Conservation (phyloP, 1,284 basidiomycete species). For the Rhodotorula sp. region DNA sequence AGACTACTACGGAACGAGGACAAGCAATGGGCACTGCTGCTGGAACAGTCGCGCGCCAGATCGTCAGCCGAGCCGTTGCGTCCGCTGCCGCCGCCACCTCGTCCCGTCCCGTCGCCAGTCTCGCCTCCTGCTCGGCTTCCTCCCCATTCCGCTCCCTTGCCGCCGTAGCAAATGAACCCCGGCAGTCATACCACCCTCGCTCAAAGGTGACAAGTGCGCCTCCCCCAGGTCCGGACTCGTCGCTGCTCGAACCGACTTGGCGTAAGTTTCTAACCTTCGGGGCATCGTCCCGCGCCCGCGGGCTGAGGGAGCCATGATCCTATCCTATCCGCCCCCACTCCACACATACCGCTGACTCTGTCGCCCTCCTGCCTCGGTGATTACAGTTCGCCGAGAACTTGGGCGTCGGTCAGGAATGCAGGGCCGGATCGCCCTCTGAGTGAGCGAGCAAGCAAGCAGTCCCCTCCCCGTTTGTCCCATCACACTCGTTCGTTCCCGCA, state of each 20-base stretch:
- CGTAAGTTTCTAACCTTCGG: not conserved
- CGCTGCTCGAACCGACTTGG: constrained; percentile 8
- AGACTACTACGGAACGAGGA: not conserved
- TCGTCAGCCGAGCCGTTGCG: not conserved
- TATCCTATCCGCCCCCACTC: no score
- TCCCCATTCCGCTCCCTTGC: not conserved
- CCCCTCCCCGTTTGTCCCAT: not conserved
- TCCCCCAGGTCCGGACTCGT: not conserved
- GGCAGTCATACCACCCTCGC: not conserved
- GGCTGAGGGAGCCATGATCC: not conserved
- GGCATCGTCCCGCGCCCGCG: no score
- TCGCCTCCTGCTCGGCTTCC: not conserved
- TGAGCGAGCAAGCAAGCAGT: no score
- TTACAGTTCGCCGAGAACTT: not conserved
- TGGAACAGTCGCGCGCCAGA: not conserved
- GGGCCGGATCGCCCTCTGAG: constrained; percentile 9
- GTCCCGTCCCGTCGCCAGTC: not conserved
- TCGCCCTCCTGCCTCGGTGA: not conserved
- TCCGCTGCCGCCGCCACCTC: not conserved
- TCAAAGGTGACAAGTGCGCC: not conserved
- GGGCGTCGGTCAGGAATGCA: not conserved
- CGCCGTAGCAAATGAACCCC: not conserved
- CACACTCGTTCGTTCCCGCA: no score
- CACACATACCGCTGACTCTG: not conserved
- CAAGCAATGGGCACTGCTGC: not conserved